phyloP scores from a whole-genome alignment of 805 yeast genomes.

The Candida lessepsii region DNA sequence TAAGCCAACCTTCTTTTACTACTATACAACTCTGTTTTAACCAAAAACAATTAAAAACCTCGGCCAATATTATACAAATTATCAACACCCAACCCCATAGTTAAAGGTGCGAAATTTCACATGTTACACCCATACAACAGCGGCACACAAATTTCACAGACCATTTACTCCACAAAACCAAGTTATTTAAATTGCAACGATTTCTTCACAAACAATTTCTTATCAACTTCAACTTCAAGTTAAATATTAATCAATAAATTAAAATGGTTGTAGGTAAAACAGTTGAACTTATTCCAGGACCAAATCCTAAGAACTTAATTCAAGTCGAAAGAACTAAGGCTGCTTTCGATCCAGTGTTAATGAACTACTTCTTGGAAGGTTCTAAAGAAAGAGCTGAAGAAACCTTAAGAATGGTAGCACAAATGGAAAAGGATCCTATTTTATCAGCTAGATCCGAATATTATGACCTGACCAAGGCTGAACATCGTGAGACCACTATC shows the following conservation, averaged over 20 bases:
- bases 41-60: background rate
- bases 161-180: conserved; percentile 7
- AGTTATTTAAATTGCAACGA: background rate
- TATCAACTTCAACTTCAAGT: no score
- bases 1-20: background rate
- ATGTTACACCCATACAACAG: background rate
- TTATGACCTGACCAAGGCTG: conserved; percentile 56
- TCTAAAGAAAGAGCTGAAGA: conserved; percentile 40
- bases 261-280: conserved; percentile 16
- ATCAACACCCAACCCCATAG: background rate
- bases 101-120: conserved; percentile 2
- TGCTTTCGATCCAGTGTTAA: conserved; percentile 32
- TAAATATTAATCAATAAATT: no score
- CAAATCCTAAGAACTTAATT: conserved; percentile 31
- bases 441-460: conserved; percentile 51
- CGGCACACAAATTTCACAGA: conserved; percentile 3
- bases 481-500: conserved; percentile 60
- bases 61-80: background rate
- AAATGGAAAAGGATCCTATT: conserved; percentile 67
- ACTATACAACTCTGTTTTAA: background rate
- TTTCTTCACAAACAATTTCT: background rate
- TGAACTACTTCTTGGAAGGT: conserved; percentile 45
- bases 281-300: conserved; percentile 24
- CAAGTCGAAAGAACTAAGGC: conserved; percentile 34
- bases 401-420: conserved; percentile 50